Conservation (phyloP, 441 rosid genomes). For the Populus hybrid region DNA sequence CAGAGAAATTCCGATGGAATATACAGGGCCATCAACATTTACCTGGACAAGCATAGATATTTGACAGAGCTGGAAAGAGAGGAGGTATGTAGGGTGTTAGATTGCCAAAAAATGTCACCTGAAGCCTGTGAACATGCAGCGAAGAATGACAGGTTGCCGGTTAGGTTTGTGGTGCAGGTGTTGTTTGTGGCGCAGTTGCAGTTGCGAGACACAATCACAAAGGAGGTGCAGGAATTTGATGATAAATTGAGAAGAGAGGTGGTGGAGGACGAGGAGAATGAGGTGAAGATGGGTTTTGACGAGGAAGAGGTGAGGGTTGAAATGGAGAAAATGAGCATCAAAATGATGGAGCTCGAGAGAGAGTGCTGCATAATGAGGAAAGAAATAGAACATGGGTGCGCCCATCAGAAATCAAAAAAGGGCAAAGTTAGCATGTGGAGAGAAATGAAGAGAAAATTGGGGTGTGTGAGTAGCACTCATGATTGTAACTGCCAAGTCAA, state of each 20-base stretch:
- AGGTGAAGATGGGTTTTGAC: constrained; percentile 10
- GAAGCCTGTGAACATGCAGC: constrained; percentile 76
- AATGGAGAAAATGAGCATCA: constrained; percentile 62
- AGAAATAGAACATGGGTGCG: constrained; percentile 39
- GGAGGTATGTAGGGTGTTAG: constrained; percentile 60
- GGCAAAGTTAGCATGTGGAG: constrained; percentile 61
- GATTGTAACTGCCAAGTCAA: constrained; percentile 51
- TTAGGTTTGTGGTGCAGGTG: constrained; percentile 61
- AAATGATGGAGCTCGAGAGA: constrained; percentile 52
- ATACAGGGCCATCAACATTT: constrained; percentile 66
- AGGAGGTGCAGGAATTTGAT: constrained; percentile 27
- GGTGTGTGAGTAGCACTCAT: constrained; percentile 47
- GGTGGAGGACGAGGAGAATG: constrained; percentile 30
- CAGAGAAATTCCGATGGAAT: constrained; percentile 58
- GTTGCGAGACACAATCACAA: constrained; percentile 42
- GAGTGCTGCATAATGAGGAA: constrained; percentile 46
- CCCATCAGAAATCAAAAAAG: constrained; percentile 25
- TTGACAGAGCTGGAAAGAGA: constrained; percentile 62
- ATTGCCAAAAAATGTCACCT: constrained; percentile 57
- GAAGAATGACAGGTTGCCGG: constrained; percentile 60
- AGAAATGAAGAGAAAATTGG: constrained; percentile 80
- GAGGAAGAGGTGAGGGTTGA: constrained; percentile 41
- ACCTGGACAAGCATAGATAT: constrained; percentile 53
- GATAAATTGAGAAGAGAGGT: constrained; percentile 22
- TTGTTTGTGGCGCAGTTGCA: constrained; percentile 57